Evolutionary conservation across 139 green algal species (phyloP), one percentile per base, ranked within the genome.

Genomic region (Volvox reticuliferus): DNA sequence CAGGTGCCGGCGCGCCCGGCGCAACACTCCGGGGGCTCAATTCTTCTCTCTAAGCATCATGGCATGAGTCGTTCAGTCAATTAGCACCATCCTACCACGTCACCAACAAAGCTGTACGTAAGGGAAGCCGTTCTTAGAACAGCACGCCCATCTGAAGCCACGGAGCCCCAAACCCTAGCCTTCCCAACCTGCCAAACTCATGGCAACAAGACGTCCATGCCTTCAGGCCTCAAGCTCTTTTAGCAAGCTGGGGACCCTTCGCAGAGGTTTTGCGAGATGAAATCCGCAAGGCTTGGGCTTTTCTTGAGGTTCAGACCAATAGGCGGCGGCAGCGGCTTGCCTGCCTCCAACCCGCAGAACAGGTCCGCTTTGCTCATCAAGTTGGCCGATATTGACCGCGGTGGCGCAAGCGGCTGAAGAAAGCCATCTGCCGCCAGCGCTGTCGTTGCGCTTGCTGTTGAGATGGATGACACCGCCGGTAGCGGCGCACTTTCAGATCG

Each of bases 301-400:
- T 92, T 92, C 37, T 92, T 88, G 21, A 92, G 82, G 44, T 89
- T 76, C 50, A 92, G 89, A 12, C 89, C 89, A 17, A 92, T 88
- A 37, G 88, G 81, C 36, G 88, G 88, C 88, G 65, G 65, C 86
- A 68, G 50, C 55, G 69, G 30, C 21, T 33, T 71, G 30, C 73
- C 36, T 12, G 24, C 20, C 55, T 86, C 87, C 17, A 91, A 28
- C 30, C 76, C 62, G 26, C 17, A 12, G 13, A 91, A 86, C 55
- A 91, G 24, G 55, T 90, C 86, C 32, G 86, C 19, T 61, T 71
- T 73, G 84, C 18, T 35, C 69, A 89, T 24, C 79, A 71, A 13
- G 50, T 24, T 16, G 17, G 12, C 2, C 22, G 28, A 17, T n/a
- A 81, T 28, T 36, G 89, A 33, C 61, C 65, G 21, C 21, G 12